These are phyloP conservation scores for Penicillium daleae DNA, from an alignment of 495 filamentous ascomycete species.

Conservation along the genomic window DNA sequence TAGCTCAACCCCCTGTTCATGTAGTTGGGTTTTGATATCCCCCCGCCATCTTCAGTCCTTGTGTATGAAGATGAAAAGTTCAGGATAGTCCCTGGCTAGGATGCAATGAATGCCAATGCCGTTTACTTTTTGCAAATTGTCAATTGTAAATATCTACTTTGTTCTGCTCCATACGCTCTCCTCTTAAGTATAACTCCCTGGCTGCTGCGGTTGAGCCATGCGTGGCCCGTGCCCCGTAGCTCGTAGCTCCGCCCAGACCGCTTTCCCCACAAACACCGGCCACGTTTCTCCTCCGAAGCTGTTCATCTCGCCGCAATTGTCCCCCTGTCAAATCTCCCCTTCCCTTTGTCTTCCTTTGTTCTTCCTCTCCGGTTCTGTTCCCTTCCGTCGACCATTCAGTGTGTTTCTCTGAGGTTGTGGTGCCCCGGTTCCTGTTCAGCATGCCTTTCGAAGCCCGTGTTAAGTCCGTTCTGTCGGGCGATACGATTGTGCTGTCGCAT, in stretches of 20 bases:
- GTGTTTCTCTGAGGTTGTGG: constrained; percentile 24
- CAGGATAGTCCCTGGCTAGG: constrained; percentile 30
- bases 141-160: no score
- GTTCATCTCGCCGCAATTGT: constrained; percentile 15
- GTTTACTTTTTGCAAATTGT: not conserved
- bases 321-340: constrained; percentile 22
- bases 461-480: constrained; percentile 91
- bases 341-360: constrained; percentile 20
- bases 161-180: no score
- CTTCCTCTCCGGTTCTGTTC: constrained; percentile 9
- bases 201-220: not conserved
- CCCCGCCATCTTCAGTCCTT: constrained; percentile 14
- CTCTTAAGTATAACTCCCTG: no score
- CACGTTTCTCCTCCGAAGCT: constrained; percentile 36
- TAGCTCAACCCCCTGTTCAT: constrained; percentile 11
- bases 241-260: constrained; percentile 28
- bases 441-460: constrained; percentile 74
- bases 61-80: constrained; percentile 25
- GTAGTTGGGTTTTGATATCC: constrained; percentile 24
- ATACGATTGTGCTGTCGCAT: constrained; percentile 81
- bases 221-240: not conserved
- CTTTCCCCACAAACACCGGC: constrained; percentile 38
- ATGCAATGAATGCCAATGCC: constrained; percentile 33
- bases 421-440: constrained; percentile 23
- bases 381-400: constrained; percentile 17